Evolutionary conservation across 495 filamentous ascomycete species (phyloP), one percentile per base, ranked within the genome.

Genomic region (Lasiosphaeria hispida): DNA sequence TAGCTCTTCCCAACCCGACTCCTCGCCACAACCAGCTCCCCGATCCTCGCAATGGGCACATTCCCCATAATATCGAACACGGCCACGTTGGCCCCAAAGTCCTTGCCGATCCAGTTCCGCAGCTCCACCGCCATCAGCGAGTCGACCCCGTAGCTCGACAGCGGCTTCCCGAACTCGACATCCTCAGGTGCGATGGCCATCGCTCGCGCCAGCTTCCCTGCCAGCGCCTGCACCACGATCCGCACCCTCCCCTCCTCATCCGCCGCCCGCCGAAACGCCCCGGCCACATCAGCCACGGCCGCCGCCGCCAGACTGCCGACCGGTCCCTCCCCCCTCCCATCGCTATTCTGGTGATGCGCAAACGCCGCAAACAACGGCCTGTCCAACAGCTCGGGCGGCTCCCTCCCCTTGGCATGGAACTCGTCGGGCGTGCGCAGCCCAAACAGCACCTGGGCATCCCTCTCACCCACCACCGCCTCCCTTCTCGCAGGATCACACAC

Each of bases 51-150:
- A 48, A 71, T 59, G 7, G 66, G 54, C 36, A 55, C 55, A 11
- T 64, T 65, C 10, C 70, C 71, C 69, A 82, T 72, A 35, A 83
- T 75, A 34, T 80, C 78, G 59, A 83, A 73, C 4, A 81, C 70
- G 11, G 74, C 65, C 30, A 81, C 65, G 44, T 71, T 69, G 0
- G 71, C 73, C 10, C 65, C 72, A 34, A 80, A 66, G 55, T 81
- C 77, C 33, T 71, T 75, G 1, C 70, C 57, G 39, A 84, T 77
- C 75, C 77, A 87, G 38, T 80, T 83, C 0, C 83, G 72, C 14
- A 85, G 55, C 60, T 86, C 84, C n/a, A 85, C 78, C 1, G 82
- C 83, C 34, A 81, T 70, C 13, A 86, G 68, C 0, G 80, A 84
- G 58, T 86, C 83, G 1, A 85, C 72, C 3, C 81, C 80, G 60